Conservation (phyloP, 352 stramenopile species). For the Blastocystis sp. region DNA sequence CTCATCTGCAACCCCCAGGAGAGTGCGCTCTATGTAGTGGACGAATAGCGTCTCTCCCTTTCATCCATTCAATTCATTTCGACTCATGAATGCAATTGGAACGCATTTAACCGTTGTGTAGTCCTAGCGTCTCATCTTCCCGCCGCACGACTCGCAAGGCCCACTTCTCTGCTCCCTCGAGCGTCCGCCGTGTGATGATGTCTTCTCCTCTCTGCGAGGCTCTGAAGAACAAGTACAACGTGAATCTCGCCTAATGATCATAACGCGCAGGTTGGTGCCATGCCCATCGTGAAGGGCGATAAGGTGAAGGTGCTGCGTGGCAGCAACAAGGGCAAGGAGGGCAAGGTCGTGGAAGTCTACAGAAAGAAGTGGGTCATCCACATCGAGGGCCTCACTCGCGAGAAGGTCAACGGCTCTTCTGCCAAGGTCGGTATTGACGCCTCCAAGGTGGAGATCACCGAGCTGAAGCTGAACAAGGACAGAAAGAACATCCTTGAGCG, state of each 20-base stretch:
- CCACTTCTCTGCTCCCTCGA: too few relatives aligned
- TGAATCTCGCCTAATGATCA: conserved; percentile 77
- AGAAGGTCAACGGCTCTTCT: too few relatives aligned
- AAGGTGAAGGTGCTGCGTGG: conserved; percentile 96
- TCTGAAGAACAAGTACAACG: conserved; percentile 81
- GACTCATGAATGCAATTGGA: background rate
- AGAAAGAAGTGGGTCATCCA: too few relatives aligned
- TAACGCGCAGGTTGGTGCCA: conserved; percentile 85
- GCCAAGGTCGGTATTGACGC: conserved; percentile 1
- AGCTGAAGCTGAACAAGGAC: conserved; percentile 99
- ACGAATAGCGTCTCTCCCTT: background rate
- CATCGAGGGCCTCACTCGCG: too few relatives aligned
- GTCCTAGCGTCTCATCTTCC: conserved; percentile 78
- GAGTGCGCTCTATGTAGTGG: background rate
- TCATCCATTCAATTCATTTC: too few relatives aligned
- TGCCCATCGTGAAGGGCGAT: conserved; percentile 97
- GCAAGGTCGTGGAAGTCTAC: too few relatives aligned
- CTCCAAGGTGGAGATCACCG: conserved; percentile 84
- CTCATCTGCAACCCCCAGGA: too few relatives aligned
- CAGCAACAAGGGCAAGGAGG: conserved; percentile 78
- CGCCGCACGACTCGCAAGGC: conserved; percentile 86
- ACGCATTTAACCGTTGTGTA: conserved; percentile 41
- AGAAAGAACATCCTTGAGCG: conserved; percentile 96
- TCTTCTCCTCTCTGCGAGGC: too few relatives aligned
- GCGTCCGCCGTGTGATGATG: too few relatives aligned